Evolutionary conservation across 139 green algal genomes (phyloP), one percentile per base, ranked within the genome.

Genomic region (Mesotaenium endlicherianum): DNA sequence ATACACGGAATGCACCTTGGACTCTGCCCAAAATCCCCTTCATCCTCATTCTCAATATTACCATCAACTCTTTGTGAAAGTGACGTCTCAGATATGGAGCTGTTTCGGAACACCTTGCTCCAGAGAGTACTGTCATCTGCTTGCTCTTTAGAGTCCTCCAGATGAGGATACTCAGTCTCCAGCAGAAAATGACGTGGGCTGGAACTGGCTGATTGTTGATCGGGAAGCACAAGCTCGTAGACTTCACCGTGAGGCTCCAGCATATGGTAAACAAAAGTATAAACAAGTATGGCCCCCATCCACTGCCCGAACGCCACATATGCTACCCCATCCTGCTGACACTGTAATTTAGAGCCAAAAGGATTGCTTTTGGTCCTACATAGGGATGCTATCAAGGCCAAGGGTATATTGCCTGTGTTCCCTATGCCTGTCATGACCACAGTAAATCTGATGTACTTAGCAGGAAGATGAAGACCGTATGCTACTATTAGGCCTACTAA

Each of bases 351-450:
- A 0, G 60, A 42, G 14, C 60, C 60, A 38, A 72, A 72, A 31
- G 60, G 60, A 16, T 72, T 68, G 57, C 36, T 30, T 30, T 68
- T 68, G 4, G n/a, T 3, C 57, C 57, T 68, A 30, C 57, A 68
- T 20, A 68, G 34, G 0, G 57, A 68, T n/a, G 34, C 42, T 16
- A 72, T 34, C 6, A 72, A 44, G 26, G 60, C 60, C 31, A 72
- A 34, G 31, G 60, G 60, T 6, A 72, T 42, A 34, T 72, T 72
- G 60, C 60, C 60, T 16, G 42, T 42, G 34, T 72, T 72, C 31
- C 39, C 39, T 16, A 77, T 77, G n/a, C 70, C 70, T 20, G 43
- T 77, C 70, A 77, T 77, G 11, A 77, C 70, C 30, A 77, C 41
- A n/a, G 40, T 57, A 16, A 77, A 17, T 2, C 43, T 31, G 70